phyloP scores from a whole-genome alignment of 148 eudicot genomes.

The Vaccinium vitisidaea region DNA sequence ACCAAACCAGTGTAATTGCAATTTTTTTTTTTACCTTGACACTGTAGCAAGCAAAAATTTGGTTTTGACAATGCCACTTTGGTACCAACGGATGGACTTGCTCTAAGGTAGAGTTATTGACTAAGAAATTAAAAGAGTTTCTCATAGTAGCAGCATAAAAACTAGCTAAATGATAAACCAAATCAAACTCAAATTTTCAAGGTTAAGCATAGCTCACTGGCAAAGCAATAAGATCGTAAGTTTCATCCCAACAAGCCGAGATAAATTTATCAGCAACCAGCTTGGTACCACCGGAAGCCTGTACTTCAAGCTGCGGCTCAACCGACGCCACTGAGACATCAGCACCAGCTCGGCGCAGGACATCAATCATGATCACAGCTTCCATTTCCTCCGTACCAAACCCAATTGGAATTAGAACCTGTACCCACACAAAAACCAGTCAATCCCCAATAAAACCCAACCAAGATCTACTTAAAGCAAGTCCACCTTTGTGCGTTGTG shows the following conservation, averaged over 20 bases:
- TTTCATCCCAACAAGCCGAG: conserved; percentile 52
- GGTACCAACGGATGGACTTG: background rate
- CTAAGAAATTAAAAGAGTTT: background rate
- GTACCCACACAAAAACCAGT: background rate
- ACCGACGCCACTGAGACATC: conserved; percentile 84
- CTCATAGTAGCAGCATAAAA: background rate
- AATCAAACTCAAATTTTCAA: background rate
- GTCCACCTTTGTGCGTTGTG: background rate
- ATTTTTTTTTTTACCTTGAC: background rate
- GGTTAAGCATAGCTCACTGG: conserved; percentile 48
- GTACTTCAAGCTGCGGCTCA: conserved; percentile 74
- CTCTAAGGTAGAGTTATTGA: background rate
- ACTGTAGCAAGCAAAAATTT: background rate
- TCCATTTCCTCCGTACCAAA: conserved; percentile 97
- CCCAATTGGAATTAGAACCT: conserved; percentile 91
- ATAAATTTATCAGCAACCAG: conserved; percentile 77
- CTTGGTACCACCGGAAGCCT: conserved; percentile 69
- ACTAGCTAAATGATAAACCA: background rate
- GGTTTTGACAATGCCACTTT: background rate
- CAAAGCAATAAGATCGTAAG: conserved; percentile 79
- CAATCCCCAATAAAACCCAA: background rate
- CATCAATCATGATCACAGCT: conserved; percentile 71
- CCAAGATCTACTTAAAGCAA: background rate
- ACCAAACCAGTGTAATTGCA: background rate
- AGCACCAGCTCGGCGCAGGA: conserved; percentile 84